Base-by-base conservation (phyloP, 768 basidiomycete species). In the Hebeloma cylindrosporum region DNA sequence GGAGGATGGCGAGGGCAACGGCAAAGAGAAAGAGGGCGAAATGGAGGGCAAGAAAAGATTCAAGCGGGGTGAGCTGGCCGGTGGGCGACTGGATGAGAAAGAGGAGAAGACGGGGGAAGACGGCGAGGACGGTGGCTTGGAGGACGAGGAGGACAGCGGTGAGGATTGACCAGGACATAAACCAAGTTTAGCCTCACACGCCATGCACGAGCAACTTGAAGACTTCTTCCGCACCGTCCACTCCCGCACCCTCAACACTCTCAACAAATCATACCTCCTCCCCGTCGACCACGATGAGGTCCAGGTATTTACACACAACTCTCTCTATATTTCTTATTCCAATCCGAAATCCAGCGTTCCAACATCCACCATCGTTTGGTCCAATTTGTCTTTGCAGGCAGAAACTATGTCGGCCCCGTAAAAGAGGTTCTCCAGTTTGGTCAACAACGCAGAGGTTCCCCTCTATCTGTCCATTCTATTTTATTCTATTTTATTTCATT, bases 221-320 rank as follows among this genome's bases (percentile, higher is more conserved):
- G n/a, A 70, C 20, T 84, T 71, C 63, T 86, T 85, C 56, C 75
- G 74, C 41, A 57, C 64, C 10, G 50, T 77, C 25, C 68, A 81
- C 60, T 78, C 73, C 23, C 72, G 83, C 35, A 68, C 63, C 33
- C 71, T 85, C 62, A 82, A 77, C 56, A 68, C 69, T 14, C 64
- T 84, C 56, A 83, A 79, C 50, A 56, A 57, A 17, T 65, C 67
- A 7, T 86, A 87, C 58, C 66, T 82, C 62, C 75, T 87, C 43
- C 84, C 84, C 26, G 78, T 75, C 3, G 84, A 87, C 61, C 63
- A 72, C 23, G 83, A 85, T 38, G 85, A 85, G 67, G 67, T 80
- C 55, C 76, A 75, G 60, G 83, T 82, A 54, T 50, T 62, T 36
- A 40, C 36, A 42, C n/a, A 21, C 7, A 33, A 45, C 26, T 21